Evolutionary conservation across 1,139 yeast genomes (phyloP).

Genomic region (Candida mesenterica): DNA sequence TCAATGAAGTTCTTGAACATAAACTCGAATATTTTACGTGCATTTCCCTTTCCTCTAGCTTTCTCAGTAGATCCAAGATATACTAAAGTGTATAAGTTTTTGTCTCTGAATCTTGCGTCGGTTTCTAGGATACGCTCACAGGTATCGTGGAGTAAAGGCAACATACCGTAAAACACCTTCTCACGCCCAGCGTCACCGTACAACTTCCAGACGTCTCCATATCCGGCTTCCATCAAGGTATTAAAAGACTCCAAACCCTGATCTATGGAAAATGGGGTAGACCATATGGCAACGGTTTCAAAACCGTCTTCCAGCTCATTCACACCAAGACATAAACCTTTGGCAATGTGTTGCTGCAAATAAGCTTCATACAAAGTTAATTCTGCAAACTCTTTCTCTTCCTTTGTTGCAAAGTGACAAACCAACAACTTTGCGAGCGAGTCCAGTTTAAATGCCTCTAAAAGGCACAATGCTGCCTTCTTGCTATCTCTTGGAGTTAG

Average conservation of each 20-base stretch:
- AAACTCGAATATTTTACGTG: constrained; percentile 54
- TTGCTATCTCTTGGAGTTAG: constrained; percentile 44
- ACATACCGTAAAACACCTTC: constrained; percentile 55
- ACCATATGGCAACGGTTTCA: constrained; percentile 66
- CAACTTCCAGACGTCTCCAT: constrained; percentile 51
- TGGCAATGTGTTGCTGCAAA: constrained; percentile 53
- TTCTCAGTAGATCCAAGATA: constrained; percentile 57
- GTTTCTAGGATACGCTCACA: constrained; percentile 34
- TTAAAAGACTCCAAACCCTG: constrained; percentile 47
- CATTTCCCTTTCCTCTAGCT: constrained; percentile 69
- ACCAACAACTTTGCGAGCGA: constrained; percentile 49
- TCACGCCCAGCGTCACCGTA: constrained; percentile 52
- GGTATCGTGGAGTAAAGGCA: constrained; percentile 56
- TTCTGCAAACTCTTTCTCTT: constrained; percentile 42
- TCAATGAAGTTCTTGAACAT: constrained; percentile 55
- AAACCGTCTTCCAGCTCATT: constrained; percentile 45
- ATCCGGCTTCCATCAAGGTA: constrained; percentile 57
- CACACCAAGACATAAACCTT: constrained; percentile 55
- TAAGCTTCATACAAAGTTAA: constrained; percentile 54
- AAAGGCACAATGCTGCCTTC: constrained; percentile 55
- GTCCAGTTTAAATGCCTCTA: constrained; percentile 52
- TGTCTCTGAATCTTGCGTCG: constrained; percentile 37
- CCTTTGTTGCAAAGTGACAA: constrained; percentile 38
- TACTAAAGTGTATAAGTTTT: constrained; percentile 54
- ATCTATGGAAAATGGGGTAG: constrained; percentile 48